Base-by-base conservation (phyloP, 2,329 filamentous ascomycete genomes). In the Ilyonectria destructans region DNA sequence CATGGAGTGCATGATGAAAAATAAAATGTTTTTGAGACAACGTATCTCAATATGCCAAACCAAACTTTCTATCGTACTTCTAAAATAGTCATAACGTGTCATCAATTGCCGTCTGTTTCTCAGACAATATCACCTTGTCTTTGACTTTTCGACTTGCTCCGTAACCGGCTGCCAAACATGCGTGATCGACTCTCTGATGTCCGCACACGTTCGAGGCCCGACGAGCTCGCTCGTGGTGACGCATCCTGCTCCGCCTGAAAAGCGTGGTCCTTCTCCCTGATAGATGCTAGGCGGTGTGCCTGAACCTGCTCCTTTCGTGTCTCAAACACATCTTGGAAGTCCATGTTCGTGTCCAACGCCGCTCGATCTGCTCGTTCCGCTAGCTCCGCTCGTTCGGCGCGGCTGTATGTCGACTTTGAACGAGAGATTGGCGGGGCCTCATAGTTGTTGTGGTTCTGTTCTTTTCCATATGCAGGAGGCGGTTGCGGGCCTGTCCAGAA, bases 321-420 rank as follows among this genome's bases (percentile, higher is more conserved):
- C 31, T 82, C 81, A 56, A 85, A 87, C 0, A 87, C 83, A 59
- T 86, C 82, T 62, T 83, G 80, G 78, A 84, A 84, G 71, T 87
- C 51, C 55, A 82, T 75, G 13, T 74, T 73, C 45, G 82, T 81
- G 23, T 79, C 78, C 6, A 77, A 73, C 17, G 75, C 40, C 10
- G 69, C 56, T 21, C 72, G 65, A 6, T 71, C 69, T 6, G 49
- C 55, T 23, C 55, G 62, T 15, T 63, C 63, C 6, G 58, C 29
- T 29, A 48, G 58, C 15, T 67, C 64, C 12, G 46, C 46, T 9
- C 37, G 54, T 31, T 67, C 56, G 15, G 45, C 29, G 13, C 46
- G 23, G 17, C 35, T 43, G 37, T 48, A 55, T 12, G 51, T 67
- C 2, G 64, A 67, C 37, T 40, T 35, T 19, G 58, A 60, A 17